phyloP scores from a whole-genome alignment of 2,329 filamentous ascomycete genomes.

The Apiospora pterosperma region DNA sequence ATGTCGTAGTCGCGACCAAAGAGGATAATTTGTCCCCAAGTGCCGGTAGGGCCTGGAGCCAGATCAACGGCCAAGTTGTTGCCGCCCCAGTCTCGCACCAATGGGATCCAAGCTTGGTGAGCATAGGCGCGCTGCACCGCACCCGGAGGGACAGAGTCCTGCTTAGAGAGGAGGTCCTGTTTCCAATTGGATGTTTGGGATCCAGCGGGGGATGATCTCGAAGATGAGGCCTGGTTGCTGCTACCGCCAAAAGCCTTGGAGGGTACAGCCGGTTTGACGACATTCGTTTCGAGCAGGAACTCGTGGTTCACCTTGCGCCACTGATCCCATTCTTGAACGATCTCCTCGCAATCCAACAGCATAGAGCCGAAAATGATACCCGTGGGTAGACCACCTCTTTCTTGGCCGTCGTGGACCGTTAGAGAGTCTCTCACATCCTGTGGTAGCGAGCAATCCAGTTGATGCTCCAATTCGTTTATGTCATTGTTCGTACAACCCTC shows the following conservation, averaged over 20 bases:
- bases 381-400: slow-evolving; percentile 85
- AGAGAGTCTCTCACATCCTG: slow-evolving; percentile 92
- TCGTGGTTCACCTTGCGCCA: slow-evolving; percentile 94
- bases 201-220: slow-evolving; percentile 47
- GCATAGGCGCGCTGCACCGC: slow-evolving; percentile 90
- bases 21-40: slow-evolving; percentile 95
- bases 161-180: slow-evolving; percentile 76
- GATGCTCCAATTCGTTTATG: slow-evolving; percentile 93
- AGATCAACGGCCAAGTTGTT: slow-evolving; percentile 96
- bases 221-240: slow-evolving; percentile 60
- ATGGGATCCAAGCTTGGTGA: slow-evolving; percentile 91
- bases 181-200: slow-evolving; percentile 69
- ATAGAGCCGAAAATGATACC: slow-evolving; percentile 92
- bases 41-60: slow-evolving; percentile 82
- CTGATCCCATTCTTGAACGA: slow-evolving; percentile 95
- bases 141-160: slow-evolving; percentile 83
- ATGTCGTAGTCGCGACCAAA: slow-evolving; percentile 98
- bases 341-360: slow-evolving; percentile 96
- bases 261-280: slow-evolving; percentile 59
- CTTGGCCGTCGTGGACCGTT: slow-evolving; percentile 92
- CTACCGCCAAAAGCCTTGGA: slow-evolving; percentile 68
- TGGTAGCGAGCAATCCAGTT: slow-evolving; percentile 89
- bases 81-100: slow-evolving; percentile 96
- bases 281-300: slow-evolving; percentile 64
- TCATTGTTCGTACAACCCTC: slow-evolving; percentile 93